Evolutionary conservation across 768 basidiomycete species (phyloP).

Genomic region (Cantharellus anzutake): DNA sequence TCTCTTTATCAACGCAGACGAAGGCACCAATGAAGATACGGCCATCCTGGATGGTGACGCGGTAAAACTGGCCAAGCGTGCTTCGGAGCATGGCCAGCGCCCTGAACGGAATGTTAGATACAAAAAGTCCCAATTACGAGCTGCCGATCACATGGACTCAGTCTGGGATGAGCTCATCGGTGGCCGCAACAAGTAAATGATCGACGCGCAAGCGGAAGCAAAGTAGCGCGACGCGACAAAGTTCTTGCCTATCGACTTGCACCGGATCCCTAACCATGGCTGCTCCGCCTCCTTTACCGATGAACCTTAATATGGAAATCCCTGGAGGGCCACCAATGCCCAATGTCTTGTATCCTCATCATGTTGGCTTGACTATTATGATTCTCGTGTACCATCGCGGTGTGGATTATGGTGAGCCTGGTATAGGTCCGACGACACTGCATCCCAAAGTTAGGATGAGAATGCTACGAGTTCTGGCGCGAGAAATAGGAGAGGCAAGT

Average conservation of each 20-base stretch:
- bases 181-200: not conserved
- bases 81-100: slow-evolving; percentile 9
- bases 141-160: not conserved
- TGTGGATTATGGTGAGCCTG: not conserved
- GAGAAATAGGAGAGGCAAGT: slow-evolving; percentile 46
- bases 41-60: slow-evolving; percentile 48
- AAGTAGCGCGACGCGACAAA: too few species aligned
- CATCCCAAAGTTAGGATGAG: slow-evolving; percentile 27
- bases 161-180: too few species aligned
- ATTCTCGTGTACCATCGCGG: slow-evolving; percentile 30
- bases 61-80: slow-evolving; percentile 39
- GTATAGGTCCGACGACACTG: slow-evolving; percentile 29
- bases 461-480: slow-evolving; percentile 44
- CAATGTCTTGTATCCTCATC: slow-evolving; percentile 58
- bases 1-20: slow-evolving; percentile 65
- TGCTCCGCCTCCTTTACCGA: too few species aligned
- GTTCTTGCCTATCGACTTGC: too few species aligned
- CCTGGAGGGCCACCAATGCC: slow-evolving; percentile 28
- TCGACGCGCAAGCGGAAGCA: slow-evolving; percentile 22
- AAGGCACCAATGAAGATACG: slow-evolving; percentile 74
- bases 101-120: not conserved
- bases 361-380: slow-evolving; percentile 48
- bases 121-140: not conserved
- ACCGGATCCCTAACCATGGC: too few species aligned
- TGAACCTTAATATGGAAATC: not conserved